Base-by-base conservation (phyloP, 805 yeast genomes). In the Wickerhamiella australiensis region DNA sequence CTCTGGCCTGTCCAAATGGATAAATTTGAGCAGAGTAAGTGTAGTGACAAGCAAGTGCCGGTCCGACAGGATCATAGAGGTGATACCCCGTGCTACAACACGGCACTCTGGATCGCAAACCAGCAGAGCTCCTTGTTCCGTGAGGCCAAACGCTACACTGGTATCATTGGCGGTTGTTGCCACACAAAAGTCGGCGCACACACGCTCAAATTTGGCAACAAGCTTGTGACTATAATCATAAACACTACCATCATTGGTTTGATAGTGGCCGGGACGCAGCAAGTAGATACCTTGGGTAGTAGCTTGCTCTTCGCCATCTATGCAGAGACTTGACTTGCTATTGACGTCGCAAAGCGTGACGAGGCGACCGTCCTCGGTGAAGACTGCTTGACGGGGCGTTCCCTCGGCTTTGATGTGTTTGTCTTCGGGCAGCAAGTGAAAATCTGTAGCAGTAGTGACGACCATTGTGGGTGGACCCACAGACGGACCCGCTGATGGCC, bases 1-100 rank as follows among this genome's bases (percentile, higher is more conserved):
- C 9, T 56, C 60, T 15, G 72, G 71, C 2, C 72, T 60, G 25
- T 68, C 69, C 59, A 88, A 68, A 64, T 87, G 96, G 40, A 85
- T 74, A 58, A 90, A 86, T 61, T 86, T 82, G 53, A 92, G 70
- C 54, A 78, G 77, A 53, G 86, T 84, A 55, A 85, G 92, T 1
- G 95, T 88, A 0, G 98, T 92, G 25, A 85, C 64, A 12, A 90
- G 67, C 59, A 83, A 81, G 6, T 79, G 71, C 3, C 49, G n/a
- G n/a, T 41, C 47, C 0, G 95, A 79, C 11, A 82, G 66, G 50
- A 76, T 73, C 51, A 90, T 64, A 0, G 97, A 88, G 0, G 97
- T 88, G 12, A 85, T 88, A 12, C 90, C 86, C 3, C 77, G 70
- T 1, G 84, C 56, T n/a, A 52, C 9, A 5, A 56, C 21, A 2